Conservation (phyloP, 192 early-diverging fungal species). For the Dispira simplex region DNA sequence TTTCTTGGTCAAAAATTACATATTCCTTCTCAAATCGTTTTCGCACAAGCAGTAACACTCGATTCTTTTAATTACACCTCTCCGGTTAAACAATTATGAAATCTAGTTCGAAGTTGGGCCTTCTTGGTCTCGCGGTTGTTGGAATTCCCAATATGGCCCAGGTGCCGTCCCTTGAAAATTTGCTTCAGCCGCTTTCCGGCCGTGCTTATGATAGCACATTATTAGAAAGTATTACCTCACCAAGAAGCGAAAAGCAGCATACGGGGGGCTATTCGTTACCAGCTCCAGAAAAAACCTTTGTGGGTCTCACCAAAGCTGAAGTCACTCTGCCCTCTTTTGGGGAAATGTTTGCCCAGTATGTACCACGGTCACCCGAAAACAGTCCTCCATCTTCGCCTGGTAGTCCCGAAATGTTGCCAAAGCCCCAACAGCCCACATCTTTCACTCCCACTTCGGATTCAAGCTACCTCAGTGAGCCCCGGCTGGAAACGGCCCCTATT, state of each 20-base stretch:
- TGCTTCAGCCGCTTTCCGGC: not conserved
- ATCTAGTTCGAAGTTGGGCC: not conserved
- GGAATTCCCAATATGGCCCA: not conserved
- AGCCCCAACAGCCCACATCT: not conserved
- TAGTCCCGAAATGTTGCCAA: not conserved
- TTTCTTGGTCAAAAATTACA: not conserved
- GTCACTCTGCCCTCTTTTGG: not conserved
- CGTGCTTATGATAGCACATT: not conserved
- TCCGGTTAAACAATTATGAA: slow-evolving; percentile 3
- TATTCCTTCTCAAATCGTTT: not conserved
- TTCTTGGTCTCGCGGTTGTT: slow-evolving; percentile 1
- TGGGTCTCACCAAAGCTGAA: not conserved
- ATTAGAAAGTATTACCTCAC: not conserved
- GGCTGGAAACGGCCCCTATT: not conserved
- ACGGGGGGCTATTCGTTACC: not conserved
- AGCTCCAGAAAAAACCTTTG: not conserved
- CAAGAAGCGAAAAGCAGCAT: not conserved
- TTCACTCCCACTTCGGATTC: not conserved
- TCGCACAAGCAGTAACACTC: not conserved
- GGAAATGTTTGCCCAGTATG: not conserved
- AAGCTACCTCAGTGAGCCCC: not conserved
- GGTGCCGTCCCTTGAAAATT: slow-evolving; percentile 1
- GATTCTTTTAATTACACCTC: not conserved
- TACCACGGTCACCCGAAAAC: not conserved
- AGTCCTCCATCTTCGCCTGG: not conserved